Evolutionary conservation across 208 protist species (phyloP).

Genomic region (Naegleria lovaniensis): DNA sequence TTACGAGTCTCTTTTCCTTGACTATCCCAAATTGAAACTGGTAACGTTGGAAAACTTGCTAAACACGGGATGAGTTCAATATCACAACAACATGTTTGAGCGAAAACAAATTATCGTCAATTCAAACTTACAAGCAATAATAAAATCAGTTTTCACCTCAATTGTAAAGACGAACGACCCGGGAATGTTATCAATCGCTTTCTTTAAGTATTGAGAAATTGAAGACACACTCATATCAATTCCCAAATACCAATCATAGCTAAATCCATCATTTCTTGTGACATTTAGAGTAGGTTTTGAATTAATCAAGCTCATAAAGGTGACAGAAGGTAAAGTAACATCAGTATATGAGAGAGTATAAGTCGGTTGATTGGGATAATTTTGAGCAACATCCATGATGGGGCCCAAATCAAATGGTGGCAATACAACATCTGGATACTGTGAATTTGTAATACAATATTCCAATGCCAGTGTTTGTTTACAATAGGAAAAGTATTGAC

Average conservation of each 20-base stretch:
- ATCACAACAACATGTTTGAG: too few species aligned
- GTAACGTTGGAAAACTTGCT: background rate
- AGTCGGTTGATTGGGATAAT: background rate
- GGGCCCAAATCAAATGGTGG: background rate
- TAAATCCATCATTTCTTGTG: background rate
- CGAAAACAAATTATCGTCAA: too few species aligned
- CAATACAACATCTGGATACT: background rate
- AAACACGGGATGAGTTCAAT: too few species aligned
- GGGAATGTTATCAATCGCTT: background rate
- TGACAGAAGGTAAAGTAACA: background rate
- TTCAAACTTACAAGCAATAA: background rate
- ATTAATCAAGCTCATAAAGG: background rate
- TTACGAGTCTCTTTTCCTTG: background rate
- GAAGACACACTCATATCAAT: background rate
- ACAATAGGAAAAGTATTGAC: background rate
- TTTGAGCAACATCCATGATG: background rate
- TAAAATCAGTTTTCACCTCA: background rate
- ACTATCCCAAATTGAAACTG: background rate
- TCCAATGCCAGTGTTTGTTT: background rate
- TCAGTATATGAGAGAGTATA: background rate
- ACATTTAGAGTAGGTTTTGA: background rate
- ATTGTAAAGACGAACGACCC: background rate
- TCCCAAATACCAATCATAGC: background rate
- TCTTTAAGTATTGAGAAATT: background rate
- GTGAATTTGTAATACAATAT: background rate